A percentile compares a stretch with the other conserved stretches of the same genome.
Evolutionary conservation across 2,329 filamentous ascomycete species (phyloP).

Genomic region (Xylaria sp.): DNA sequence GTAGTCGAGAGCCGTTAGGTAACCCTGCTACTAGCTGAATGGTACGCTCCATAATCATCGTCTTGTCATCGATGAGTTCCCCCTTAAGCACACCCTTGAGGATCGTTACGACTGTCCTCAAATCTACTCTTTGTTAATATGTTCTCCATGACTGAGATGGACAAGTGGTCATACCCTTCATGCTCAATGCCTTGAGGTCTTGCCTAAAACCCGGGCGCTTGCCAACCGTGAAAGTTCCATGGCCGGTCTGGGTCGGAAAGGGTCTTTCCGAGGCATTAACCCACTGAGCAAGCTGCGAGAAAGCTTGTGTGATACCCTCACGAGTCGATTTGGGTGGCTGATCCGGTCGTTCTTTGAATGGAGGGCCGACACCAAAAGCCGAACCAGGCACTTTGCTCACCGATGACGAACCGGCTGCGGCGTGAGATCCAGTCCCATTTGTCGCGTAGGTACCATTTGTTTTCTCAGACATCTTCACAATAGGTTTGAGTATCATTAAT

Average conservation of each 20-base stretch:
- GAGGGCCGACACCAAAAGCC: slow-evolving; percentile 33
- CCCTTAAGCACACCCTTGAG: slow-evolving; percentile 72
- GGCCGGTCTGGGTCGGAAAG: slow-evolving; percentile 69
- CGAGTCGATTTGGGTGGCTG: slow-evolving; percentile 45
- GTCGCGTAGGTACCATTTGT: slow-evolving; percentile 28
- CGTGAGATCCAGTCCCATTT: slow-evolving; percentile 29
- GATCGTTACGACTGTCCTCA: slow-evolving; percentile 70
- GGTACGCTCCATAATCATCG: slow-evolving; percentile 78
- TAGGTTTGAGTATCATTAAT: slow-evolving; percentile 34
- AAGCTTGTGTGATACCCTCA: slow-evolving; percentile 49
- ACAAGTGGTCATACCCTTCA: slow-evolving; percentile 54
- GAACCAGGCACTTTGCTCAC: slow-evolving; percentile 30
- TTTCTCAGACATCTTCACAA: slow-evolving; percentile 36
- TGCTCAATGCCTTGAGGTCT: slow-evolving; percentile 67
- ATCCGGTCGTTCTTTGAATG: slow-evolving; percentile 39
- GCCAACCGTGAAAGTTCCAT: slow-evolving; percentile 66
- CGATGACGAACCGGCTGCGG: slow-evolving; percentile 32
- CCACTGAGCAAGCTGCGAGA: slow-evolving; percentile 50
- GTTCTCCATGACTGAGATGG: not conserved
- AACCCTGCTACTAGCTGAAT: slow-evolving; percentile 76
- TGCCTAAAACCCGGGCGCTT: slow-evolving; percentile 62
- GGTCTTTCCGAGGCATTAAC: slow-evolving; percentile 66
- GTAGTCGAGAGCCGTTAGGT: slow-evolving; percentile 68
- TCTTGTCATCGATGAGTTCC: slow-evolving; percentile 76
- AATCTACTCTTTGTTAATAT: slow-evolving; percentile 56